Base-by-base conservation (phyloP, 768 basidiomycete genomes). In the Mycena alexandri region DNA sequence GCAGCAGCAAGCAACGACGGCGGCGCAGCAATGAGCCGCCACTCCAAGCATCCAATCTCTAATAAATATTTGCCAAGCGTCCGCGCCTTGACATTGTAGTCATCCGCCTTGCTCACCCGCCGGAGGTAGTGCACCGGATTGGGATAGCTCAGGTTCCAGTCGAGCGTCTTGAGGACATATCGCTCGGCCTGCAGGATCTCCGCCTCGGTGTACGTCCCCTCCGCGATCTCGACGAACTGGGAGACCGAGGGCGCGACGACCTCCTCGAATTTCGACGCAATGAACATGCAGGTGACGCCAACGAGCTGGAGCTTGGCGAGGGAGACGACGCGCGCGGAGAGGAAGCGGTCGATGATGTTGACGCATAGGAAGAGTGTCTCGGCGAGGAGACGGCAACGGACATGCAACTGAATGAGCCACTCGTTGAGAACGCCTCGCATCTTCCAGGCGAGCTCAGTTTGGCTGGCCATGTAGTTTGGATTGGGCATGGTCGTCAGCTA, bases 221-320 rank as follows among this genome's bases (percentile, higher is more conserved):
- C 89, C 69, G 95, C 96, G 21, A 93, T 92, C 79, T 90, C 86
- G 46, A 95, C 84, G 79, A 98, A 96, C 79, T 97, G 93, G n/a
- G 83, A 81, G 24, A 96, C 93, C 1, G 93, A 93, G 3, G 98
- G 97, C 2, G 95, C 90, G 58, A 95, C 88, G 67, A 96, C 92
- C 80, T 99, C 97, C 80, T 99, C 98, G 62, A 97, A 95, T 79
- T 99, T 99, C 34, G 95, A 89, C 0, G 98, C 89, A 71, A 99
- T 86, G 80, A 98, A 96, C 78, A 99, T 86, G 74, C 95, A 94
- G 1, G 96, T 93, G 48, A 98, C 86, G 51, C 98, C 98, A 48
- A 99, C 96, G 36, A 99, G 89, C 79, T 99, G 98, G 25, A 98
- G 90, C 79, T 98, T 98, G 75, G 92, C 89, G 54, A 98, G 86